These are phyloP conservation scores for Saturnispora sekii DNA, from an alignment of 805 yeast genomes.

Conservation along the genomic window DNA sequence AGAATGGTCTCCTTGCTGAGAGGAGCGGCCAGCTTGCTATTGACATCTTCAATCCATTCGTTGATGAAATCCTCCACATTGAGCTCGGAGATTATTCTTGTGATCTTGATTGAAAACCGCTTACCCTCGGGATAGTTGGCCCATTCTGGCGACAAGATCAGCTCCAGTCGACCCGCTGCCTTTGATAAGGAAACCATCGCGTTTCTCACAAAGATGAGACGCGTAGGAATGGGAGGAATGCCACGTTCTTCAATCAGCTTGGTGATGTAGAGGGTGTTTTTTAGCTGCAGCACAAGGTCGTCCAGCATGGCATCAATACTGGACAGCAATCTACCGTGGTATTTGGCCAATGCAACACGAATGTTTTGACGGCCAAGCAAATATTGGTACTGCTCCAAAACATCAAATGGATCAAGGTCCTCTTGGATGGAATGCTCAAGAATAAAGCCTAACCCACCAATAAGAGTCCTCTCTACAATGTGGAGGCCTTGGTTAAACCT, in stretches of 20 bases:
- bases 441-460: slow-evolving; percentile 1
- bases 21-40: slow-evolving; percentile 9
- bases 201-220: slow-evolving; percentile 45
- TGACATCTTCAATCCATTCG: slow-evolving; percentile 36
- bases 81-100: slow-evolving; percentile 35
- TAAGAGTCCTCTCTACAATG: background rate
- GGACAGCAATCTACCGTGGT: slow-evolving; percentile 41
- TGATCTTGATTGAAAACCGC: slow-evolving; percentile 43
- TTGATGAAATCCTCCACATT: slow-evolving; percentile 33
- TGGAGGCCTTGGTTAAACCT: background rate
- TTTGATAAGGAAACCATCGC: slow-evolving; percentile 34
- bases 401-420: slow-evolving; percentile 36
- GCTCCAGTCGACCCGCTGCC: slow-evolving; percentile 36
- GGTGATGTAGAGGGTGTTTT: background rate
- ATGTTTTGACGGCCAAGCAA: slow-evolving; percentile 45
- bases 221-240: slow-evolving; percentile 38
- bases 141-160: slow-evolving; percentile 56
- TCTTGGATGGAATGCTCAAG: slow-evolving; percentile 1
- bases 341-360: slow-evolving; percentile 49
- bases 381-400: slow-evolving; percentile 39
- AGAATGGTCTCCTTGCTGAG: slow-evolving; percentile 24
- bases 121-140: slow-evolving; percentile 55
- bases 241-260: slow-evolving; percentile 25
- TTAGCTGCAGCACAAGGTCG: slow-evolving; percentile 30
- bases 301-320: slow-evolving; percentile 40